Base-by-base conservation (phyloP, 352 stramenopile genomes). In the Peronospora tabacina region DNA sequence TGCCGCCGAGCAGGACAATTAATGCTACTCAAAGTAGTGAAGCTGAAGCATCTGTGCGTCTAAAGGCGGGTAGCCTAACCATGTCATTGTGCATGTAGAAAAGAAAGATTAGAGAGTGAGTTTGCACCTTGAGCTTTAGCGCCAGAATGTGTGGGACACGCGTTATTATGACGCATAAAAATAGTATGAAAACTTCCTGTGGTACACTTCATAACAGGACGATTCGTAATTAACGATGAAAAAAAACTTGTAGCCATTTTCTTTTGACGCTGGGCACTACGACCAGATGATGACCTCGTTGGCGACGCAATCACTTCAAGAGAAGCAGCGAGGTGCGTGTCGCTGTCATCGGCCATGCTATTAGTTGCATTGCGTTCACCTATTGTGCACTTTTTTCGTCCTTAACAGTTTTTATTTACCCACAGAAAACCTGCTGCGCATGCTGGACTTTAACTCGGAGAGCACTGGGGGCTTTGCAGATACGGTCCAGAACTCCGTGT, bases 371-470 rank as follows among this genome's bases (percentile, higher is more conserved):
- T 12, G 15, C 10, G 0, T 38, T 16, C 10, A 15, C 37, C 33
- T 20, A 29, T 15, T 13, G 13, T 19, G 7, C 49, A 7, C 16
- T 13, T 37, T 11, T n/a, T 13, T 19, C 49, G 13, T 11, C 2
- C 5, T 51, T 49, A 40, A 40, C 15, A 37, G 16, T 13, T 19
- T 13, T 16, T 51, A 8, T 28, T 3, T 22, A 1, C 17, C 7
- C 7, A 2, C 55, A 93, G 82, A 84, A 35, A 90, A 85, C 38
- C 55, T 93, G 44, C 61, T 93, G 46, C 70, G 75, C 43, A 90
- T 93, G 79, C 63, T 93, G 41, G 79, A 90, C 55, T 90, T 93
- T 66, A 90, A 90, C 53, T 76, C 74, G 19, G 79, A 93, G 49
- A 72, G 46, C 34, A 61, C 61, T 16, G 52, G 54, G 9, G 52